Base-by-base conservation (phyloP, 2,329 filamentous ascomycete species). In the Diaporthe caulivora region DNA sequence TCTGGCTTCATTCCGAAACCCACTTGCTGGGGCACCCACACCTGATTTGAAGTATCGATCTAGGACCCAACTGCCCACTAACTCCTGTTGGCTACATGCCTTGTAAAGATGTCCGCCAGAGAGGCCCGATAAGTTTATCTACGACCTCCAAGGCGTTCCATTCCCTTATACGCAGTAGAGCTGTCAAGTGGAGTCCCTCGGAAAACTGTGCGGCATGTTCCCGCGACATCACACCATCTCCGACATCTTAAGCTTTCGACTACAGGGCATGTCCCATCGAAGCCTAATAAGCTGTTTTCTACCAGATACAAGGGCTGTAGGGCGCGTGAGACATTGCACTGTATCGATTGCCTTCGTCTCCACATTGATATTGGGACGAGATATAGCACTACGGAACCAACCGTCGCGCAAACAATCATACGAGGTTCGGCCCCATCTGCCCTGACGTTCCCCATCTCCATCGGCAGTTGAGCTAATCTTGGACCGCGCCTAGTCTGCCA, bases 1-100 rank as follows among this genome's bases (percentile, higher is more conserved):
- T 40, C 31, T 53, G 37, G 62, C 62, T 53, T 53, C 62, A 53
- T 21, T 40, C 31, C 62, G 62, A 67, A 67, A 67, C 47, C 62
- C 47, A 67, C 44, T 53, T 40, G 62, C 62, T 47, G 9, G 29
- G 31, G 31, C n/a, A 40, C 31, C 15, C 47, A 53, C 47, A 67
- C n/a, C 24, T 53, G n/a, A 18, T 8, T 26, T 40, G 44, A 51
- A 67, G 62, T 31, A 40, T 21, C 31, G 47, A 53, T 67, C 29
- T 21, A 40, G 47, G 11, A 7, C 34, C 31, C 21, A 21, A 51
- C 31, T 37, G 31, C 40, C 47, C 31, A 40, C 62, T 53, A 17
- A 1, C 21, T 26, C 11, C n/a, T 64, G 1, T n/a, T 40, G 11
- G 7, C 8, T 13, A 13, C 37, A 10, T 40, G 5, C n/a, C 13